Conservation (phyloP, 495 filamentous ascomycete genomes). For the Neurospora sp. region DNA sequence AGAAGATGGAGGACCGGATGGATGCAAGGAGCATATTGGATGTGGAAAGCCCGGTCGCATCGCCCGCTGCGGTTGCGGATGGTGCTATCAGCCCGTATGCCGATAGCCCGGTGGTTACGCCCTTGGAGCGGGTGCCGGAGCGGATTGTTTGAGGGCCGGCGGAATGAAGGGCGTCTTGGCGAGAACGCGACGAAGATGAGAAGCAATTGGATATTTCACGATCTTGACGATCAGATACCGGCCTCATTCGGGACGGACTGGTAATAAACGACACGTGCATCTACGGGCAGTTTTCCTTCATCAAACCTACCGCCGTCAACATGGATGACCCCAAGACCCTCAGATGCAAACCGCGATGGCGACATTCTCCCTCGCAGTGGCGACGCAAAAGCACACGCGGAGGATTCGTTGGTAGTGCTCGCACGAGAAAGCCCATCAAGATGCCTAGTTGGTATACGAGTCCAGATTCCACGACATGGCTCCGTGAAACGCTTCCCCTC, state of each 20-base stretch:
- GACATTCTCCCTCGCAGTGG: neutral
- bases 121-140: neutral
- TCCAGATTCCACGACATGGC: neutral
- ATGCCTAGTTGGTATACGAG: neutral
- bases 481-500: neutral
- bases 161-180: neutral
- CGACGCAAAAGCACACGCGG: neutral
- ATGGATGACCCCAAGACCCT: neutral
- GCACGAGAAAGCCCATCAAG: neutral
- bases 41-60: neutral
- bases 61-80: neutral
- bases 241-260: neutral
- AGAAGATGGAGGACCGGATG: slow-evolving; percentile 22
- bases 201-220: neutral
- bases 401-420: neutral
- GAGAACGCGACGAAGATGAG: neutral
- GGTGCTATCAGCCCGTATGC: neutral
- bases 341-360: neutral
- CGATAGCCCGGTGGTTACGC: neutral
- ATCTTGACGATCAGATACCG: neutral
- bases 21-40: slow-evolving; percentile 1
- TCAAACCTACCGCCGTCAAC: neutral
- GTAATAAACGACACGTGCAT: neutral
- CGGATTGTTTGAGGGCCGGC: neutral
- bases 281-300: neutral